Base-by-base conservation (phyloP, 768 basidiomycete genomes). In the Mycena crocata region DNA sequence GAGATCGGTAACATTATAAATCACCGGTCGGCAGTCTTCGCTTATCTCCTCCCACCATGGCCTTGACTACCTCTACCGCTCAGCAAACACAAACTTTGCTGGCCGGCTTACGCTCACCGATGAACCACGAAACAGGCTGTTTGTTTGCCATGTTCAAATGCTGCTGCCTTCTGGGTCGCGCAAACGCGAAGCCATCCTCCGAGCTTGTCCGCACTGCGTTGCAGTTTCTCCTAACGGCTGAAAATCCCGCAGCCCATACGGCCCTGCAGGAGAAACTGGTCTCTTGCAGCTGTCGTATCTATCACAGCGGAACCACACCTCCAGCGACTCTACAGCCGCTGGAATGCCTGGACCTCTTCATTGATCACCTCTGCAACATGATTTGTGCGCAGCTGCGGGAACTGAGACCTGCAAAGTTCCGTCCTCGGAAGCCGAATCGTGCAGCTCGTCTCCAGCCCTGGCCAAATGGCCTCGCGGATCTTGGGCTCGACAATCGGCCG, bases 161-260 rank as follows among this genome's bases (percentile, higher is more conserved):
- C 13, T 54, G 51, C 19, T 24, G 34, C 14, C 2, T 24, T 14
- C 35, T 54, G 34, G 35, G 23, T 17, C n/a, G 51, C 35, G 3
- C 34, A 14, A 15, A 15, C 10, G 35, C 34, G 8, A 37, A 54
- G n/a, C n/a, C 51, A 56, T 82, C 30, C 39, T 57, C 31, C 23
- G 45, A 24, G 28, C 34, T 35, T 4, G 49, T 21, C 48, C 69
- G 21, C 54, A 60, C 68, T 7, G 39, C 44, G 28, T 31, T 50
- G 49, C 49, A 50, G 7, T 50, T 50, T 30, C 49, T 50, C 28
- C 49, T 50, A 42, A 21, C 40, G 21, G n/a, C 17, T 42, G 15
- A 19, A 21, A 42, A 5, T 21, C 9, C 40, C 21, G 40, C 40
- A 17, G 8, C 40, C 7, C 31, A 34, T 10, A 14, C 1, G 7